Evolutionary conservation across 176 grass and related monocot species (phyloP).

Genomic region (Hordeum vulgare): MorexV3_pseudomolecules_assembly NC_058519.1:78383533-78384032

Average conservation of each 20-base stretch:
- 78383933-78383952: neutral
- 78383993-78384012: too few relatives aligned
- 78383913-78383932: neutral
- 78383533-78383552: too few relatives aligned
- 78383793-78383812: constrained; percentile 18
- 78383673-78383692: neutral
- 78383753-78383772: neutral
- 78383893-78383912: neutral
- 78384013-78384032: neutral
- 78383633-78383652: neutral
- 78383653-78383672: neutral
- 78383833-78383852: constrained; percentile 26
- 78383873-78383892: constrained; percentile 22
- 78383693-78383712: neutral
- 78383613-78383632: too few relatives aligned
- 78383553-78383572: too few relatives aligned
- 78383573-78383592: too few relatives aligned
- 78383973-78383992: neutral
- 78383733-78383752: neutral
- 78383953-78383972: neutral
- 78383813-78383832: constrained; percentile 22
- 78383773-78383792: neutral
- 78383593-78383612: too few relatives aligned
- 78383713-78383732: neutral
- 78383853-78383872: constrained; percentile 7